These are phyloP conservation scores for Liquidambar formosana DNA, from an alignment of 164 flowering plant species.

Conservation along the genomic window DNA sequence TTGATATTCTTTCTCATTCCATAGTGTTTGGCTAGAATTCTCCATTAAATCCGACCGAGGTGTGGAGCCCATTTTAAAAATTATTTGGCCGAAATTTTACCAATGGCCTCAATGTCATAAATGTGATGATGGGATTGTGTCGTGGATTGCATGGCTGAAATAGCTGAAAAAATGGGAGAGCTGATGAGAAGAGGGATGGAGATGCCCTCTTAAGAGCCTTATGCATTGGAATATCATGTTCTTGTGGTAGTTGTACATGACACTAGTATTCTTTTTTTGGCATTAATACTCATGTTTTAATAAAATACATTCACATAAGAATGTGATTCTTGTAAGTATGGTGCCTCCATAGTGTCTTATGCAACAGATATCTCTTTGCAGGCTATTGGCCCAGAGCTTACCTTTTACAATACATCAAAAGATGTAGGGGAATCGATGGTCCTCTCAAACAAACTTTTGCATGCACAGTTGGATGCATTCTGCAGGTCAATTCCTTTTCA, in stretches of 20 bases:
- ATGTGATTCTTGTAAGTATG: not conserved
- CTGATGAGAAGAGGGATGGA: not conserved
- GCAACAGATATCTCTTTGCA: constrained; percentile 28
- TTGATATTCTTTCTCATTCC: too few species aligned
- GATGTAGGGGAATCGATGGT: constrained; percentile 52
- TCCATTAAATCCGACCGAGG: too few species aligned
- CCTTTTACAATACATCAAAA: constrained; percentile 79
- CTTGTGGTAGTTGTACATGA: not conserved
- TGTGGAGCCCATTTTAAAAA: too few species aligned
- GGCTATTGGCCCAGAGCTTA: constrained; percentile 97
- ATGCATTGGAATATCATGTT: not conserved
- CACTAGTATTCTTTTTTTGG: not conserved
- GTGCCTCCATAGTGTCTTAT: not conserved
- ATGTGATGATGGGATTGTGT: too few species aligned
- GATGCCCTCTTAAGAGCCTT: too few species aligned
- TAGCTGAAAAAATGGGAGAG: too few species aligned
- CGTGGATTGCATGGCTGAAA: too few species aligned
- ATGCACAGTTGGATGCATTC: constrained; percentile 84
- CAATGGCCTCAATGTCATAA: too few species aligned
- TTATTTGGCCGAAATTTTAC: too few species aligned
- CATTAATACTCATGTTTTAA: too few species aligned
- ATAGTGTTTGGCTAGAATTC: too few species aligned
- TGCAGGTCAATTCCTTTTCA: constrained; percentile 53
- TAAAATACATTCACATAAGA: too few species aligned
- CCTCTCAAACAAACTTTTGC: constrained; percentile 83